Percentiles rank a stretch among this genome's conserved stretches.
Evolutionary conservation across 805 yeast genomes (phyloP).

Genomic region (Naumovozyma castellii): DNA sequence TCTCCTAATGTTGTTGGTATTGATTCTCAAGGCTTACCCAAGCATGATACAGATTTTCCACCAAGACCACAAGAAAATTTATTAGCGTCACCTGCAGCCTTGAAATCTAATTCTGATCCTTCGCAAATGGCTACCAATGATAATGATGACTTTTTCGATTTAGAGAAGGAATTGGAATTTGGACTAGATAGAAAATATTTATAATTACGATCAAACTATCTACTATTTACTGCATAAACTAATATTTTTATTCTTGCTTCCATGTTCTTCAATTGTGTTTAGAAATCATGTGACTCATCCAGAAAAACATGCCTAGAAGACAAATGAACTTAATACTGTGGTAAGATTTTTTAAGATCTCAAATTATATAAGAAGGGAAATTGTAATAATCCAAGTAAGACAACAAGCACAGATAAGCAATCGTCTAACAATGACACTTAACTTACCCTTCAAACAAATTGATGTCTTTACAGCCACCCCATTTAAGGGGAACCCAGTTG

Average conservation of each 20-base stretch:
- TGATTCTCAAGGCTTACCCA: conserved; percentile 36
- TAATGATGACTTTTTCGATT: conserved; percentile 31
- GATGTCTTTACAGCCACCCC: conserved; percentile 30
- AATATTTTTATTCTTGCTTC: too few species aligned
- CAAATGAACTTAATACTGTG: too few species aligned
- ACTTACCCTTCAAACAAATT: conserved; percentile 28
- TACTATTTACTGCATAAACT: neutral
- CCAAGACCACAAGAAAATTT: conserved; percentile 54
- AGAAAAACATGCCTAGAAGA: too few species aligned
- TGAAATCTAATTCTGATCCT: conserved; percentile 7
- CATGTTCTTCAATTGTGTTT: too few species aligned
- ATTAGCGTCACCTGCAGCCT: conserved; percentile 17
- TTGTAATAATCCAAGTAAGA: too few species aligned
- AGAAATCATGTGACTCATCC: too few species aligned
- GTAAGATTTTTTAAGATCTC: too few species aligned
- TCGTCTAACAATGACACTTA: conserved; percentile 9
- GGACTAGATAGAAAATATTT: conserved; percentile 48
- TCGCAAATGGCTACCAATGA: conserved; percentile 7
- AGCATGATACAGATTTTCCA: conserved; percentile 39
- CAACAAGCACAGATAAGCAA: too few species aligned
- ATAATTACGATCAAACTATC: conserved; percentile 1
- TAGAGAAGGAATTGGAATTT: conserved; percentile 59
- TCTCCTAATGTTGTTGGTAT: conserved; percentile 32
- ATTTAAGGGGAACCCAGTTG: conserved; percentile 47
- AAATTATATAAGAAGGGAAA: too few species aligned